Evolutionary conservation across 345 rosid species (phyloP).

Genomic region (Eucalyptus regnans): DNA sequence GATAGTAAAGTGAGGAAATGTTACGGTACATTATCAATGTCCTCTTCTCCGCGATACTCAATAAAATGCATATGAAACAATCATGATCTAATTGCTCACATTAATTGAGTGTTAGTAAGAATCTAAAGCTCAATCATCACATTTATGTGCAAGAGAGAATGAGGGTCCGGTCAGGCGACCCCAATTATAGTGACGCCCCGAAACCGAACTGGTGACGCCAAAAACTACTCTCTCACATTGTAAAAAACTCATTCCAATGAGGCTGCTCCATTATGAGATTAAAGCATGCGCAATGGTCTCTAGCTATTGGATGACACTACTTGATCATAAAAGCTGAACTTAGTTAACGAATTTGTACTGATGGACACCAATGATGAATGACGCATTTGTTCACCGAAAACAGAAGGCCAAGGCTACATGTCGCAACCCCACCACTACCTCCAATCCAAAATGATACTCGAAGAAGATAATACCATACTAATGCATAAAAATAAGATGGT

Average conservation of each 20-base stretch:
- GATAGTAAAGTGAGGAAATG: neutral
- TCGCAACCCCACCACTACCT: neutral
- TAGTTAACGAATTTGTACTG: neutral
- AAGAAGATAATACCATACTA: neutral
- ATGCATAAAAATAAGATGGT: neutral
- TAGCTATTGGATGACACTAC: neutral
- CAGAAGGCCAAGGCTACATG: neutral
- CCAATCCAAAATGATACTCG: neutral
- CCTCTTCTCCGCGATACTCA: neutral
- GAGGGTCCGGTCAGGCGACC: neutral
- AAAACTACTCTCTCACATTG: neutral
- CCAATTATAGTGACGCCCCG: neutral
- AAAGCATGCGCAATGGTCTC: neutral
- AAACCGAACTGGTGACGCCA: neutral
- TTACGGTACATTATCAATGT: no score
- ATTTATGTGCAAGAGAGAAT: neutral
- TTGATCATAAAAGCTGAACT: neutral
- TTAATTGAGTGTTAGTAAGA: neutral
- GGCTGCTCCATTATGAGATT: neutral
- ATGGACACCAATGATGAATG: neutral
- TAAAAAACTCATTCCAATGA: neutral
- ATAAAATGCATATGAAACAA: neutral
- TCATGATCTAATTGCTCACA: neutral
- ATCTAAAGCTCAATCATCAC: neutral
- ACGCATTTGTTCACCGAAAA: neutral